Percentiles rank a stretch among this genome's conserved stretches.
Evolutionary conservation across 192 early-diverging fungal species (phyloP).

Genomic region (Podochytrium sp.): DNA sequence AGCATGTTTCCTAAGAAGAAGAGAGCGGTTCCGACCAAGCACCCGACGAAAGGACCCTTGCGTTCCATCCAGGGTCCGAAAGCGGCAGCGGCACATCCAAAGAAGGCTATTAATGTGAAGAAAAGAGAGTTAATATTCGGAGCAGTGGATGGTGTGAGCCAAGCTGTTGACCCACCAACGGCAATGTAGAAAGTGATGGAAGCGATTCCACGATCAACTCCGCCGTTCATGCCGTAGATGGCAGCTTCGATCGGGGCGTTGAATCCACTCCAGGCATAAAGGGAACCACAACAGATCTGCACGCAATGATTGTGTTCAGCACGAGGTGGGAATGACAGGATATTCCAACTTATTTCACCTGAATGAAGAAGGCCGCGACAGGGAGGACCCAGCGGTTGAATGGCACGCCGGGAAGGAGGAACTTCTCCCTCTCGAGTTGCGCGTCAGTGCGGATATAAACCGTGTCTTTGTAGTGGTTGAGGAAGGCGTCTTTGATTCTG

Average conservation of each 20-base stretch:
- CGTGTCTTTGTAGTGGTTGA: constrained; percentile 44
- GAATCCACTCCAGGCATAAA: constrained; percentile 80
- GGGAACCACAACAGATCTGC: constrained; percentile 64
- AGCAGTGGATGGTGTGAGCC: background rate
- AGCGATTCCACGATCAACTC: constrained; percentile 53
- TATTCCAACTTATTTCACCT: too few species aligned
- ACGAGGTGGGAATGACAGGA: too few species aligned
- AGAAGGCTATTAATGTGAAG: constrained; percentile 44
- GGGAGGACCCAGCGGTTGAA: constrained; percentile 74
- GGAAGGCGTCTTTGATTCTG: background rate
- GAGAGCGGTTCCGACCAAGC: constrained; percentile 64
- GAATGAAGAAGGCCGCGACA: constrained; percentile 71
- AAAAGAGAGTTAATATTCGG: background rate
- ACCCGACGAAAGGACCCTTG: constrained; percentile 69
- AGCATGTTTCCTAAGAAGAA: constrained; percentile 74
- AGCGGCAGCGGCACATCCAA: constrained; percentile 71
- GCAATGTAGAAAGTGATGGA: constrained; percentile 77
- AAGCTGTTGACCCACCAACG: constrained; percentile 47
- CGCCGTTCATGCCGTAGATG: constrained; percentile 51
- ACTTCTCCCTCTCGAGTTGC: constrained; percentile 62
- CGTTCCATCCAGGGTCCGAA: constrained; percentile 83
- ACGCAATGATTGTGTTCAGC: too few species aligned
- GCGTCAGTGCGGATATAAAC: constrained; percentile 61
- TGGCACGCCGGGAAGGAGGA: constrained; percentile 20
- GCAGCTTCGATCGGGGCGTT: constrained; percentile 70